Conservation (phyloP, 139 green algal species). For the Closterium sp. region DNA sequence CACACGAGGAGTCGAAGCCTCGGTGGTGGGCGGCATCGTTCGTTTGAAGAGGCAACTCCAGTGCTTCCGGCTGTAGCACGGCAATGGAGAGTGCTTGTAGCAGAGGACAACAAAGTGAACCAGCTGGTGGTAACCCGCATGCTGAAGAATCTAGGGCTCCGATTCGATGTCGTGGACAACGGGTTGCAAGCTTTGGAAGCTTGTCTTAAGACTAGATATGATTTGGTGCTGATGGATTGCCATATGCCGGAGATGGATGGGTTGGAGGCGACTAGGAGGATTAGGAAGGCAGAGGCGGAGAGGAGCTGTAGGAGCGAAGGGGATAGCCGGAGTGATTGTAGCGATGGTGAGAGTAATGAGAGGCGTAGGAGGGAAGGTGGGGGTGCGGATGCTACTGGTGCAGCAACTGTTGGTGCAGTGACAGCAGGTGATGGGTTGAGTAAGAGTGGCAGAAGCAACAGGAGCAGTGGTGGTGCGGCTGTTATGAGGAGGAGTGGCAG, state of each 20-base stretch:
- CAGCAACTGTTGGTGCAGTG: not conserved
- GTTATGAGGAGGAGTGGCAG: not conserved
- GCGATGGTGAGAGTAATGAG: not conserved
- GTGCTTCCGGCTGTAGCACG: not conserved
- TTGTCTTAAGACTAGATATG: conserved; percentile 4
- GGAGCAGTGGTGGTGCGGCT: not conserved
- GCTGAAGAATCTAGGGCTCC: conserved; percentile 22
- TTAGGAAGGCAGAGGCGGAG: not conserved
- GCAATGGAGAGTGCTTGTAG: conserved; percentile 17
- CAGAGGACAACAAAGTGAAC: conserved; percentile 47
- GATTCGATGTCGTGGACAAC: conserved; percentile 37
- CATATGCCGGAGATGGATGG: conserved; percentile 3
- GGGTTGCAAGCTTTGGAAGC: conserved; percentile 26
- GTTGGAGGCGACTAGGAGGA: not conserved
- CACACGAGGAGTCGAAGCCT: not conserved
- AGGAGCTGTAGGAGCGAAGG: not conserved
- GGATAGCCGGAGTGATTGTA: not conserved
- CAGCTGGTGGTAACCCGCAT: conserved; percentile 35
- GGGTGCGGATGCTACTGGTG: not conserved
- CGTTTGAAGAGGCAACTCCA: not conserved
- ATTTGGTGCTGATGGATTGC: conserved; percentile 38
- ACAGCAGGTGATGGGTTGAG: not conserved
- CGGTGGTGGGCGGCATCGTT: not conserved
- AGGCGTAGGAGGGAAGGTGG: not conserved
- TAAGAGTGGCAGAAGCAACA: not conserved